Evolutionary conservation across 202 grass and related monocot genomes (phyloP).

Genomic region (Thinopyrum obtusiflorum): DNA sequence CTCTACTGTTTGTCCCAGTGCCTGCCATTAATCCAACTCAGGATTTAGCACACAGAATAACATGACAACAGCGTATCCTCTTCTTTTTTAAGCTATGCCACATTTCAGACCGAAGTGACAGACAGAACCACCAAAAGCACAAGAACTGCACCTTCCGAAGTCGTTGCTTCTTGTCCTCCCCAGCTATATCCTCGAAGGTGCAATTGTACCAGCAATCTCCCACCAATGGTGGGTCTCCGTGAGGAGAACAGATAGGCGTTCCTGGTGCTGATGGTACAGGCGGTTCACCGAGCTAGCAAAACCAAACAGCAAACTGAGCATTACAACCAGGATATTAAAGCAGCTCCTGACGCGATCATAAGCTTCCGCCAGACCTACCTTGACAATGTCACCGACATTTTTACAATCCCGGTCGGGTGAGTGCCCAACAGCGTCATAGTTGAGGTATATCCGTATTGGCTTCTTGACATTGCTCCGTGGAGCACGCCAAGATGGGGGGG

Average conservation of each 20-base stretch:
- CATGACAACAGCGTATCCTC: not conserved
- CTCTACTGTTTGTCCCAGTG: conserved; percentile 88
- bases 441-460: too few relatives aligned
- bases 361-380: conserved; percentile 39
- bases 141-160: conserved; percentile 83
- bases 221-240: conserved; percentile 73
- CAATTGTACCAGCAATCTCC: conserved; percentile 99
- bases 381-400: conserved; percentile 78
- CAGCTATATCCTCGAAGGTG: conserved; percentile 85
- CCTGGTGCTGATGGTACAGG: conserved; percentile 47
- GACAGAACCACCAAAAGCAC: not conserved
- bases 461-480: too few relatives aligned
- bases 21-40: conserved; percentile 49
- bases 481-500: too few relatives aligned
- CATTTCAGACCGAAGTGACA: not conserved
- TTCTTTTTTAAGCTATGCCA: not conserved
- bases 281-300: conserved; percentile 81
- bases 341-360: not conserved
- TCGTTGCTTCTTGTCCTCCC: conserved; percentile 86
- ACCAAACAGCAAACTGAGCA: conserved; percentile 15
- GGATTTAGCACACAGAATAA: conserved; percentile 36
- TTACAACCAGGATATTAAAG: not conserved
- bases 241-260: conserved; percentile 72
- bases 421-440: conserved; percentile 95
- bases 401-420: conserved; percentile 86